phyloP scores from a whole-genome alignment of 352 stramenopile genomes.

The Pythium plurisporium region DNA sequence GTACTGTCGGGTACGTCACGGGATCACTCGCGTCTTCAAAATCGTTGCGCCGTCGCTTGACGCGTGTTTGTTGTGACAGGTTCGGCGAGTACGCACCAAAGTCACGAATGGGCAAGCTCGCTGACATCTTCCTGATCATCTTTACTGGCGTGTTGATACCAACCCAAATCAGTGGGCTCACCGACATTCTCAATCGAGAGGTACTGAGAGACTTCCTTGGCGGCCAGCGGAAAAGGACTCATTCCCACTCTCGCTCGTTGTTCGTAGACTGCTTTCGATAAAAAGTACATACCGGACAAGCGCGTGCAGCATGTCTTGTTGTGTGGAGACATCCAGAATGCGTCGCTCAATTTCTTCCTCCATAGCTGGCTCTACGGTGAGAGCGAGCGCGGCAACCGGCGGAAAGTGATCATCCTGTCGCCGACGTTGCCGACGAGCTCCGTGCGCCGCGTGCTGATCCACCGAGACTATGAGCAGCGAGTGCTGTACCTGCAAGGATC shows the following conservation, averaged over 20 bases:
- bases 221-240: no score
- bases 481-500: slow-evolving; percentile 76
- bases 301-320: slow-evolving; percentile 69
- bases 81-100: slow-evolving; percentile 75
- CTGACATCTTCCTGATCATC: slow-evolving; percentile 69
- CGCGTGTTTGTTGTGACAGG: slow-evolving; percentile 15
- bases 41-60: background rate
- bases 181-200: slow-evolving; percentile 67
- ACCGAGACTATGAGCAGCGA: slow-evolving; percentile 69
- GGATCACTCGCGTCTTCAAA: background rate
- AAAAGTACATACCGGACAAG: slow-evolving; percentile 63
- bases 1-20: slow-evolving; percentile 59
- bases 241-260: background rate
- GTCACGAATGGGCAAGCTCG: slow-evolving; percentile 51
- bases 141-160: slow-evolving; percentile 67
- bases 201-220: no score
- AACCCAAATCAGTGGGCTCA: slow-evolving; percentile 61
- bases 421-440: slow-evolving; percentile 50
- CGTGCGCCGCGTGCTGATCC: slow-evolving; percentile 57
- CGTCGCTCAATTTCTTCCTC: slow-evolving; percentile 71
- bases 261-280: slow-evolving; percentile 67
- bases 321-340: slow-evolving; percentile 73
- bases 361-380: slow-evolving; percentile 72
- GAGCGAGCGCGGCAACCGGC: slow-evolving; percentile 43
- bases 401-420: slow-evolving; percentile 71